Percentiles rank a stretch among this genome's conserved stretches.
Evolutionary conservation across 768 basidiomycete genomes (phyloP).

Genomic region (Wakefieldia striispora): DNA sequence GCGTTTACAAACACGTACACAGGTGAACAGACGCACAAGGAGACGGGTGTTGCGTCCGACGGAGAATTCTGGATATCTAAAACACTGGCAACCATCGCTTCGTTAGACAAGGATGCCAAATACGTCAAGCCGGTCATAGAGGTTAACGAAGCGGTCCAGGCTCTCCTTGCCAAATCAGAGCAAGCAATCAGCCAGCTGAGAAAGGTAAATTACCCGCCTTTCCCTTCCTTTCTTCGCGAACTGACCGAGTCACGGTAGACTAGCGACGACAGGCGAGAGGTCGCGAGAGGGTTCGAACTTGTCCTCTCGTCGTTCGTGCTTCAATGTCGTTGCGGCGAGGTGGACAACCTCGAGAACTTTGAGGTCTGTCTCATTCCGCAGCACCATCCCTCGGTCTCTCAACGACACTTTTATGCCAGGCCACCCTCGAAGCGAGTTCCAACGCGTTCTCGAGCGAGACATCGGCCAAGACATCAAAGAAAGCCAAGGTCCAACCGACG

Average conservation of each 20-base stretch:
- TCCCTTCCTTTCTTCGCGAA: neutral
- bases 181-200: conserved; percentile 42
- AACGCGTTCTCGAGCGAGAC: conserved; percentile 47
- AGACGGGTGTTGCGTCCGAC: conserved; percentile 61
- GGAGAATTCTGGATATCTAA: conserved; percentile 80
- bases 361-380: conserved; percentile 46
- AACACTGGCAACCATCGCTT: conserved; percentile 52
- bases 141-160: conserved; percentile 52
- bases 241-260: conserved; percentile 7
- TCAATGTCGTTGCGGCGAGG: conserved; percentile 66
- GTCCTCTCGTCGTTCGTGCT: conserved; percentile 69
- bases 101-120: conserved; percentile 65
- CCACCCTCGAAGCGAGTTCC: conserved; percentile 55
- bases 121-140: conserved; percentile 56
- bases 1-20: neutral
- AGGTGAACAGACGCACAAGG: conserved; percentile 51
- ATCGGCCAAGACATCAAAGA: conserved; percentile 41
- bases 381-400: neutral
- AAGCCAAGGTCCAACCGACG: conserved; percentile 22
- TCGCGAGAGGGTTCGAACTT: conserved; percentile 65
- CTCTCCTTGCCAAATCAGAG: conserved; percentile 45
- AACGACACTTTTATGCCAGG: conserved; percentile 36
- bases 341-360: conserved; percentile 56
- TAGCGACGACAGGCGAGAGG: conserved; percentile 15
- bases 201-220: conserved; percentile 36